Percentiles rank a stretch among this genome's conserved stretches.
Conservation (phyloP, 1,284 basidiomycete species). For the Porodaedalea pini region DNA sequence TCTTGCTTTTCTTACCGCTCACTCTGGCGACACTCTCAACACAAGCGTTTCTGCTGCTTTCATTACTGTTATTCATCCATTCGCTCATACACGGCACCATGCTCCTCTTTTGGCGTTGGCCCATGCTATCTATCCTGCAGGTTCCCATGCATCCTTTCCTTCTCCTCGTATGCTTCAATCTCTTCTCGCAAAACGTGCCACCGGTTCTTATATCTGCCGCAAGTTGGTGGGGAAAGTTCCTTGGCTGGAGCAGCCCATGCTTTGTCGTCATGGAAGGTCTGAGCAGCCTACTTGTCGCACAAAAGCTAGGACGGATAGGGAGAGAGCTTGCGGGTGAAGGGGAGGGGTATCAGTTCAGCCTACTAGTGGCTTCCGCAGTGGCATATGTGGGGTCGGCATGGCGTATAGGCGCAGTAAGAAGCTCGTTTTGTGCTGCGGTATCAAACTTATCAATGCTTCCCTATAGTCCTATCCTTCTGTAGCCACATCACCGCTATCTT, state of each 20-base stretch:
- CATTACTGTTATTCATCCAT: conserved; percentile 71
- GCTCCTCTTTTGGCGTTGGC: conserved; percentile 61
- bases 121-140: conserved; percentile 68
- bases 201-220: conserved; percentile 56
- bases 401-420: conserved; percentile 74
- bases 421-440: background rate
- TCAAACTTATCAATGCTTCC: conserved; percentile 12
- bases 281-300: conserved; percentile 76
- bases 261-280: conserved; percentile 82
- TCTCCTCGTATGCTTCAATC: conserved; percentile 76
- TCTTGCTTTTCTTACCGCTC: conserved; percentile 79
- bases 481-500: conserved; percentile 78
- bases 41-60: conserved; percentile 75
- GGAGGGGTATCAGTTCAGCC: conserved; percentile 69
- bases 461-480: conserved; percentile 71
- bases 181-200: conserved; percentile 61
- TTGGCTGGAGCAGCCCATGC: conserved; percentile 69
- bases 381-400: conserved; percentile 75
- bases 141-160: conserved; percentile 78
- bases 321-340: conserved; percentile 65
- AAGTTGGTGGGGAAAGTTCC: conserved; percentile 66
- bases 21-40: conserved; percentile 77
- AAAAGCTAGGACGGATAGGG: conserved; percentile 72
- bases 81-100: conserved; percentile 74
- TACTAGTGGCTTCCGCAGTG: conserved; percentile 68